Conservation (phyloP, 2,329 filamentous ascomycete genomes). For the Beauveria brongniartii region DNA sequence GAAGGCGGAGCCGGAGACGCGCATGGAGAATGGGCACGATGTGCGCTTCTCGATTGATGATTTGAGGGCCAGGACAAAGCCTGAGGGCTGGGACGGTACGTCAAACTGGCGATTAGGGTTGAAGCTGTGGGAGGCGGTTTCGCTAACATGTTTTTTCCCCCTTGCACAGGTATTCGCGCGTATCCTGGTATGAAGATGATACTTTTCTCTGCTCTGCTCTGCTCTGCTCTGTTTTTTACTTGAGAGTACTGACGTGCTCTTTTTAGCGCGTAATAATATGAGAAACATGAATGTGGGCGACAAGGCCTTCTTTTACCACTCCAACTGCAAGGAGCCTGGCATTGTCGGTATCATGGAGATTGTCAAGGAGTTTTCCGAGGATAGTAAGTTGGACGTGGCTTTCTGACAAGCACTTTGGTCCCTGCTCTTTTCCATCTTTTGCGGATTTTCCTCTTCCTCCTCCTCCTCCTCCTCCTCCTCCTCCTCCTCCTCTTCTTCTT, state of each 20-base stretch:
- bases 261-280: conserved; percentile 73
- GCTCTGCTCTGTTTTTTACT: not conserved
- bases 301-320: conserved; percentile 94
- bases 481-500: not conserved
- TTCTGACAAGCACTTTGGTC: too few species aligned
- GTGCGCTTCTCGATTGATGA: conserved; percentile 95
- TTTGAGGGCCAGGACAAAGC: conserved; percentile 59
- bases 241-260: not conserved
- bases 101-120: not conserved
- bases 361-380: conserved; percentile 72
- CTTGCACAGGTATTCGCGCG: conserved; percentile 35
- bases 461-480: too few species aligned
- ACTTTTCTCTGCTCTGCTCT: not conserved
- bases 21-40: conserved; percentile 78
- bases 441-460: too few species aligned
- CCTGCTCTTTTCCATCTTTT: not conserved
- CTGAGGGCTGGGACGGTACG: conserved; percentile 88
- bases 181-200: conserved; percentile 32
- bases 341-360: conserved; percentile 87
- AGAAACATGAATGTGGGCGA: conserved; percentile 87
- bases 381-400: conserved; percentile 45
- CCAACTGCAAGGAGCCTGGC: conserved; percentile 81
- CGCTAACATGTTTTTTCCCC: not conserved
- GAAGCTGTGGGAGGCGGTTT: not conserved
- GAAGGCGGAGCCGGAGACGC: conserved; percentile 82